phyloP scores from a whole-genome alignment of 1,139 yeast genomes.

The Candida glucosophila region DNA sequence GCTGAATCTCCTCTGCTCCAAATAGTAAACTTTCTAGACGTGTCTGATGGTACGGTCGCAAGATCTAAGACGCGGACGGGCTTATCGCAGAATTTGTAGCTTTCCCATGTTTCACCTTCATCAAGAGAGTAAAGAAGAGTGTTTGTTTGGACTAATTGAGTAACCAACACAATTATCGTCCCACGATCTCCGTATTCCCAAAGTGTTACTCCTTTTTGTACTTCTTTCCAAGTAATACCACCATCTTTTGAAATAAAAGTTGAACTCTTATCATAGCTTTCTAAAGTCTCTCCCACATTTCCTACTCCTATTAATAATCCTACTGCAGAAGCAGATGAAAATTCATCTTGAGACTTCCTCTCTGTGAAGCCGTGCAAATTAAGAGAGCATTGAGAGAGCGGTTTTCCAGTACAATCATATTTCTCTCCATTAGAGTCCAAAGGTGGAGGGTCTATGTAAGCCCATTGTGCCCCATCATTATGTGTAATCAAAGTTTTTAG shows the following conservation, averaged over 20 bases:
- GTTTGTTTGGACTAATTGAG: conserved; percentile 50
- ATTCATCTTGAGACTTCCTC: conserved; percentile 79
- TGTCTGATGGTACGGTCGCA: conserved; percentile 87
- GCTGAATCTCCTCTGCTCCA: conserved; percentile 14
- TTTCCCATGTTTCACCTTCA: conserved; percentile 73
- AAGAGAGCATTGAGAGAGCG: conserved; percentile 59
- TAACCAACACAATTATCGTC: conserved; percentile 66
- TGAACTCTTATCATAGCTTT: conserved; percentile 40
- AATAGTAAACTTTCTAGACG: conserved; percentile 58
- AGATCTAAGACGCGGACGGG: conserved; percentile 57
- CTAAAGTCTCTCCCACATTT: conserved; percentile 67
- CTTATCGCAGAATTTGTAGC: conserved; percentile 52
- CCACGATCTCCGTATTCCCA: conserved; percentile 99
- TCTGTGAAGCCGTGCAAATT: conserved; percentile 91
- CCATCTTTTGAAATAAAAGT: conserved; percentile 82
- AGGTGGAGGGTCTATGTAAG: conserved; percentile 56
- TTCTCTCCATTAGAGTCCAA: conserved; percentile 54
- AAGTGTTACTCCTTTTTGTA: conserved; percentile 63
- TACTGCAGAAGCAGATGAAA: conserved; percentile 79
- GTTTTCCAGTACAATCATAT: conserved; percentile 44
- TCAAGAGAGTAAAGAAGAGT: conserved; percentile 60
- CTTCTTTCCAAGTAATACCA: conserved; percentile 81
- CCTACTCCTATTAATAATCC: conserved; percentile 87
- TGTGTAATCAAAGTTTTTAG: conserved; percentile 70
- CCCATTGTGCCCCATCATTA: conserved; percentile 93